Percentiles rank a stretch among this genome's conserved stretches.
These are phyloP conservation scores for Vitellaria paradoxa DNA, from an alignment of 179 eudicot species.

Conservation along the genomic window DNA sequence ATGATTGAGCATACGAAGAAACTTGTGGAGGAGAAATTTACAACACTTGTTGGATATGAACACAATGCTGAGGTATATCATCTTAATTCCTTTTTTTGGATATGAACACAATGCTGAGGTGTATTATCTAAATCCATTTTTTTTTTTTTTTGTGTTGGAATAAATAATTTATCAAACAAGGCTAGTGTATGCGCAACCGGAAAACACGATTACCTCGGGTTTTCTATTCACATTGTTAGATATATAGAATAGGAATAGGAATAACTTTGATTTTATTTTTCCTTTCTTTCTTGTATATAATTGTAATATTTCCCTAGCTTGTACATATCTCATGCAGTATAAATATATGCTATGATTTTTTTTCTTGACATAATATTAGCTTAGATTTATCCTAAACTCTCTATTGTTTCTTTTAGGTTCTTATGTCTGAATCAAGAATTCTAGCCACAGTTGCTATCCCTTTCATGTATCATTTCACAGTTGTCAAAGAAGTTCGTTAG, in stretches of 20 bases:
- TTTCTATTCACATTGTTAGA: background rate
- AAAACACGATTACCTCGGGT: background rate
- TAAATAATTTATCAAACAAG: background rate
- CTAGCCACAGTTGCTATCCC: no score
- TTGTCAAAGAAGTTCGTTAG: no score
- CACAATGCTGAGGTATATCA: conserved; percentile 85
- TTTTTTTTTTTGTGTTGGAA: conserved; percentile 21
- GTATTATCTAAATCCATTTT: conserved; percentile 17
- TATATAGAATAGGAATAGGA: no score
- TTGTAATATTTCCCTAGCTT: no score
- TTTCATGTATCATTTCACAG: no score
- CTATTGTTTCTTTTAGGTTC: no score
- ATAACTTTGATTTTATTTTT: background rate
- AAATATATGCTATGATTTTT: no score
- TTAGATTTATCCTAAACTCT: no score
- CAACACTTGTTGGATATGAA: conserved; percentile 70
- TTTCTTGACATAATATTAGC: no score
- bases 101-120: conserved; percentile 97
- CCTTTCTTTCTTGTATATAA: background rate
- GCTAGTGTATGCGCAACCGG: background rate
- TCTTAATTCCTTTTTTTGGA: conserved; percentile 39
- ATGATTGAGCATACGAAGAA: conserved; percentile 98
- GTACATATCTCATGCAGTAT: no score
- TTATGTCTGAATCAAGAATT: no score
- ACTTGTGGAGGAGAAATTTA: conserved; percentile 93